Conservation (phyloP, 2,329 filamentous ascomycete genomes). For the Penicillium sp. region DNA sequence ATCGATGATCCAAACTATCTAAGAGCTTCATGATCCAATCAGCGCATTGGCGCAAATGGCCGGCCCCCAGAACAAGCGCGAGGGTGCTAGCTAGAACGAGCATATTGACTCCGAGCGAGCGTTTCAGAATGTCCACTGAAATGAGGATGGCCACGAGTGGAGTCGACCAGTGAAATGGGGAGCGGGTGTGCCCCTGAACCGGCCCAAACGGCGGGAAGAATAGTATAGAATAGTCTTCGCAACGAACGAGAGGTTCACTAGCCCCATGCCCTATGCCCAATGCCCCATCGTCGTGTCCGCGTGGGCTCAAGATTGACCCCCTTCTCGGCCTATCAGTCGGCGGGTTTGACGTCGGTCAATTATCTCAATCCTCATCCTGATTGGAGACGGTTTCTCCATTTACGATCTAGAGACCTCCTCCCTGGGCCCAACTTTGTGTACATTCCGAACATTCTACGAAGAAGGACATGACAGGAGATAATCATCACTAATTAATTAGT, state of each 20-base stretch:
- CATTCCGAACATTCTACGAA: neutral
- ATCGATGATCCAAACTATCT: neutral
- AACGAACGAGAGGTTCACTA: constrained; percentile 14
- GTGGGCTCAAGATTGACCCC: neutral
- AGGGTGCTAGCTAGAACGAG: constrained; percentile 22
- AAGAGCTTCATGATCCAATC: neutral
- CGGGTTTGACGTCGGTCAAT: neutral
- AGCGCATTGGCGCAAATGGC: neutral
- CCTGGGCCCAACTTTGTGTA: constrained; percentile 8
- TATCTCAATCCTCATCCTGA: constrained; percentile 1
- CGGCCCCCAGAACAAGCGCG: neutral
- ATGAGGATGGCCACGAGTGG: constrained; percentile 32
- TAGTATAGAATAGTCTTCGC: neutral
- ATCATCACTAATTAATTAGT: neutral
- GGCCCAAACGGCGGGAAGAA: neutral
- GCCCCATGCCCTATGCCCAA: neutral
- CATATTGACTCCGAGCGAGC: constrained; percentile 17
- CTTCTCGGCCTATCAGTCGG: constrained; percentile 16
- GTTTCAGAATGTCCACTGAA: constrained; percentile 28
- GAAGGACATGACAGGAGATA: neutral
- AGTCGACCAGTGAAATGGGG: constrained; percentile 24
- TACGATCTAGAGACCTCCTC: constrained; percentile 21
- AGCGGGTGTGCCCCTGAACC: constrained; percentile 25
- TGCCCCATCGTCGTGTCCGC: neutral
- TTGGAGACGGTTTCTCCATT: constrained; percentile 8